Conservation (phyloP, 148 eudicot species). For the Limonium bicolor region DNA sequence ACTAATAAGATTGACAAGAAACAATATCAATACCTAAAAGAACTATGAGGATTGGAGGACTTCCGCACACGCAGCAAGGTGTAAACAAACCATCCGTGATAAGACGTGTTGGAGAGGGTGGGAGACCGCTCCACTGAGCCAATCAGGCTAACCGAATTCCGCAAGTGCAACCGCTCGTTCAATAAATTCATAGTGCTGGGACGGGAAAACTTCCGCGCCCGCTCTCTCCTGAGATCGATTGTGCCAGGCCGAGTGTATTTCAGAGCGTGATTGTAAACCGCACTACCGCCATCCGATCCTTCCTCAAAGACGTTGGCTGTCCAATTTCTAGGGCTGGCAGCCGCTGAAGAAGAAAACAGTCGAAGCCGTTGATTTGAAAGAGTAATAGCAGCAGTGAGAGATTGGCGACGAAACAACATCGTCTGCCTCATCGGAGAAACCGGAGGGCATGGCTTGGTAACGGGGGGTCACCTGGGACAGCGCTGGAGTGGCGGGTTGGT, state of each 20-base stretch:
- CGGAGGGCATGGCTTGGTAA: background rate
- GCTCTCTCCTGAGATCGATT: background rate
- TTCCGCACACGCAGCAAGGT: background rate
- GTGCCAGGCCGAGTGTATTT: slow-evolving; percentile 1
- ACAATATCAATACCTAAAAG: background rate
- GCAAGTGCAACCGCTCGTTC: slow-evolving; percentile 1
- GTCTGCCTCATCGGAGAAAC: background rate
- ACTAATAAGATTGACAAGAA: background rate
- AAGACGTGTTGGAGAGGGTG: background rate
- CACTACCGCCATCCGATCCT: slow-evolving; percentile 2
- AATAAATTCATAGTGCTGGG: background rate
- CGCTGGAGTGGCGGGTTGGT: too few relatives aligned
- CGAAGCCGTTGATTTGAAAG: slow-evolving; percentile 1
- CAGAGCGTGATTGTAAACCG: slow-evolving; percentile 5
- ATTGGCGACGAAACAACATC: slow-evolving; percentile 1
- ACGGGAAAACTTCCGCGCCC: background rate
- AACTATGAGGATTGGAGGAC: slow-evolving; percentile 1
- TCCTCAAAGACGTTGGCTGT: slow-evolving; percentile 2
- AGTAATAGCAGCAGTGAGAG: background rate
- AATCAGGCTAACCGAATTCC: slow-evolving; percentile 6
- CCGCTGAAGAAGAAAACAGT: background rate
- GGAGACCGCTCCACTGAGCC: slow-evolving; percentile 1
- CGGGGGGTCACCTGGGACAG: too few relatives aligned
- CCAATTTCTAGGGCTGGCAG: slow-evolving; percentile 3
- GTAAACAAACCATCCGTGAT: background rate